These are phyloP conservation scores for Russula brevipes DNA, from an alignment of 768 basidiomycete genomes.

Conservation along the genomic window DNA sequence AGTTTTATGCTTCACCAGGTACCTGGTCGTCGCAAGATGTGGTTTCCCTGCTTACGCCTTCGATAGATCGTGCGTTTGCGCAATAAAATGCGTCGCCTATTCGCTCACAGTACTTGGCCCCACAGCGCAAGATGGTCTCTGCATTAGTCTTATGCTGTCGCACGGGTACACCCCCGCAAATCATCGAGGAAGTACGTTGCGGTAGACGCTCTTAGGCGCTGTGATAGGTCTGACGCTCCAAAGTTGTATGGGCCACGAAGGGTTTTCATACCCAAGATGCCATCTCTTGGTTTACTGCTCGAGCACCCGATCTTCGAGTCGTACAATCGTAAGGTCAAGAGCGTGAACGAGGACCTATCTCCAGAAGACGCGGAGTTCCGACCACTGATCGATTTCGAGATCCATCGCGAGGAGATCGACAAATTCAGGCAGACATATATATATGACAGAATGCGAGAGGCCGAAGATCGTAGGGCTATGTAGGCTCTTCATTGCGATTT, in stretches of 20 bases:
- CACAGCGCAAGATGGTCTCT: slow-evolving; percentile 95
- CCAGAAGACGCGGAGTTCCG: slow-evolving; percentile 58
- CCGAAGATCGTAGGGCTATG: slow-evolving; percentile 76
- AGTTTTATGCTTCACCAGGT: slow-evolving; percentile 99
- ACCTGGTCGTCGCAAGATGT: slow-evolving; percentile 28
- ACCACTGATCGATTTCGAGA: slow-evolving; percentile 66
- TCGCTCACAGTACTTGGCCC: slow-evolving; percentile 19
- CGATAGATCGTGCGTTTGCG: slow-evolving; percentile 45
- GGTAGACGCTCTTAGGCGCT: not conserved
- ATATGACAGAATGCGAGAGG: slow-evolving; percentile 78
- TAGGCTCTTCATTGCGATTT: slow-evolving; percentile 38
- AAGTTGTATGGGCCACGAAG: slow-evolving; percentile 72
- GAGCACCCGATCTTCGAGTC: slow-evolving; percentile 80
- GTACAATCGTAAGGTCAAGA: slow-evolving; percentile 59
- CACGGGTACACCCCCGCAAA: slow-evolving; percentile 63
- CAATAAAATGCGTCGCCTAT: slow-evolving; percentile 17
- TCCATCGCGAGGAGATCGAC: slow-evolving; percentile 61
- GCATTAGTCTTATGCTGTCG: slow-evolving; percentile 74
- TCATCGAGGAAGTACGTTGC: slow-evolving; percentile 63
- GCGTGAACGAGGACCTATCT: slow-evolving; percentile 47
- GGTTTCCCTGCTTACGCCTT: slow-evolving; percentile 9
- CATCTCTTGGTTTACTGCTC: slow-evolving; percentile 86
- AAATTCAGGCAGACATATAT: slow-evolving; percentile 83
- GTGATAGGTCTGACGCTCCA: not conserved
- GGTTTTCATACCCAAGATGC: slow-evolving; percentile 92